A percentile compares a stretch with the other conserved stretches of the same genome.
Evolutionary conservation across 2,329 filamentous ascomycete genomes (phyloP).

Genomic region (Beauveria asiatica): DNA sequence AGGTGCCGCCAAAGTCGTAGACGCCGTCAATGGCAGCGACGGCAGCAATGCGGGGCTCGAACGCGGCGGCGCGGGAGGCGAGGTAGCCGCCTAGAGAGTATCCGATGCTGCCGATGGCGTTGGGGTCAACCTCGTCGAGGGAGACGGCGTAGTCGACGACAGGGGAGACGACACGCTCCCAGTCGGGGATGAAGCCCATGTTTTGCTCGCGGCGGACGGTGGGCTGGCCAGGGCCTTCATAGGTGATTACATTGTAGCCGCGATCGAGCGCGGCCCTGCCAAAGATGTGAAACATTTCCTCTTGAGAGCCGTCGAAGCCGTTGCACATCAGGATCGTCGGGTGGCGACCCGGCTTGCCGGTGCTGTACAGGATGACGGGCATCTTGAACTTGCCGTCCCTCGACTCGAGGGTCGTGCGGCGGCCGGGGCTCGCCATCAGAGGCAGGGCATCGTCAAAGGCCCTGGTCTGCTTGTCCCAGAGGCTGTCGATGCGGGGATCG

Average conservation of each 20-base stretch:
- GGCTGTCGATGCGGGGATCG: slow-evolving; percentile 29
- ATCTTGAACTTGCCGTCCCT: slow-evolving; percentile 24
- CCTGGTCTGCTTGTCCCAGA: slow-evolving; percentile 27
- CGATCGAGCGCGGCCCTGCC: slow-evolving; percentile 27
- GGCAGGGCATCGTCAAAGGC: slow-evolving; percentile 31
- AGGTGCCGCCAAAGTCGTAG: slow-evolving; percentile 20
- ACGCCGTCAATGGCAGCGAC: slow-evolving; percentile 32
- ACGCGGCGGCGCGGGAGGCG: slow-evolving; percentile 32
- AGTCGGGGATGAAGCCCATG: slow-evolving; percentile 36
- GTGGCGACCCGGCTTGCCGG: slow-evolving; percentile 13
- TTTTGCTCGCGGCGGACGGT: slow-evolving; percentile 31
- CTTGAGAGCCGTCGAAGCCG: slow-evolving; percentile 35
- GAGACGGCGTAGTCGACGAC: slow-evolving; percentile 30
- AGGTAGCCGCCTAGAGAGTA: slow-evolving; percentile 34
- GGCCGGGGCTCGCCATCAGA: slow-evolving; percentile 25
- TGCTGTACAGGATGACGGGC: slow-evolving; percentile 27
- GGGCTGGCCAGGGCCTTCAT: slow-evolving; percentile 38
- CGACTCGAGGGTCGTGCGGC: slow-evolving; percentile 25
- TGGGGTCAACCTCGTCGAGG: slow-evolving; percentile 20
- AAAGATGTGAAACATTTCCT: slow-evolving; percentile 32
- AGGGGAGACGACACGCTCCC: slow-evolving; percentile 32
- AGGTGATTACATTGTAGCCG: slow-evolving; percentile 34
- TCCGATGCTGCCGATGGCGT: slow-evolving; percentile 29
- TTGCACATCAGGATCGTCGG: slow-evolving; percentile 34
- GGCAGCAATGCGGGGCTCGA: slow-evolving; percentile 35